These are phyloP conservation scores for Ogataea methylovora DNA, from an alignment of 805 yeast genomes.

Conservation along the genomic window DNA sequence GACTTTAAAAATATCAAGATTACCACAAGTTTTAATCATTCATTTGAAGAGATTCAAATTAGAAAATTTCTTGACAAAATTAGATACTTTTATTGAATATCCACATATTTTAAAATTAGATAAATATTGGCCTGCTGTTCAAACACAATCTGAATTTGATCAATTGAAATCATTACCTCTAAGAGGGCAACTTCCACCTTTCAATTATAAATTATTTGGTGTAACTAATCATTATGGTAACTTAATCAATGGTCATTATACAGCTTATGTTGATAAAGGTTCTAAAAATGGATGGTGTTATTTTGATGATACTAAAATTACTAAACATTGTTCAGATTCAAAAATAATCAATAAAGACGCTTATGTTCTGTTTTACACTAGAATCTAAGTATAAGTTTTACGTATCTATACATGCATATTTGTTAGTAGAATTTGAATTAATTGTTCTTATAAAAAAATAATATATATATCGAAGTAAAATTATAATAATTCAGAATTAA, in stretches of 20 bases:
- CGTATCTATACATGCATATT: too few relatives aligned
- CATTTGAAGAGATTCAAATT: constrained; percentile 77
- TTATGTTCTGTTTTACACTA: constrained; percentile 71
- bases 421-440: not conserved
- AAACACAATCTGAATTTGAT: constrained; percentile 34
- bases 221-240: constrained; percentile 84
- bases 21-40: constrained; percentile 73
- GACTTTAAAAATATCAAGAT: constrained; percentile 61
- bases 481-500: too few relatives aligned
- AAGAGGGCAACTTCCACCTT: constrained; percentile 76
- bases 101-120: constrained; percentile 54
- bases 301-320: constrained; percentile 74
- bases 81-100: constrained; percentile 59
- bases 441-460: not conserved
- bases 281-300: constrained; percentile 61
- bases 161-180: constrained; percentile 44
- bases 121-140: constrained; percentile 58
- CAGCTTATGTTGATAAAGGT: constrained; percentile 68
- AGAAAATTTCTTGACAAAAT: constrained; percentile 44
- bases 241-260: constrained; percentile 82
- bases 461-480: not conserved
- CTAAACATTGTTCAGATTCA: constrained; percentile 37
- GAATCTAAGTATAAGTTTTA: too few relatives aligned
- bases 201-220: constrained; percentile 66
- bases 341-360: constrained; percentile 69